Conservation (phyloP, 148 eudicot genomes). For the Cornus florida region DNA sequence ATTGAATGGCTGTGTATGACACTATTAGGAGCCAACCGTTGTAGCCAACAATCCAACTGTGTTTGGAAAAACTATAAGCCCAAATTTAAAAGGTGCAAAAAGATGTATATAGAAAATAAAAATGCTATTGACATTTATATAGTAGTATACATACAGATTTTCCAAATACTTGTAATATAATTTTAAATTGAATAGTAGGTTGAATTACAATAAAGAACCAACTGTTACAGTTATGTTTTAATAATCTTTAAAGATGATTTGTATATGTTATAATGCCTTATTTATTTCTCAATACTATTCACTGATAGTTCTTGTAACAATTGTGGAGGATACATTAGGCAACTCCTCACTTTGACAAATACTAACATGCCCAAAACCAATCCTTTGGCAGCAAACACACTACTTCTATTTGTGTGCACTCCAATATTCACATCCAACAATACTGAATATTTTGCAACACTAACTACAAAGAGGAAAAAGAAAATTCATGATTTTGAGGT, state of each 20-base stretch:
- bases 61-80: too few species aligned
- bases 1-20: too few species aligned
- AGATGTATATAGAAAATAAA: too few species aligned
- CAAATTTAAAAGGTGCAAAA: neutral
- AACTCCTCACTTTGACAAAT: neutral
- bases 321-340: neutral
- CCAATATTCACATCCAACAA: neutral
- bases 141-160: neutral
- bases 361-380: neutral
- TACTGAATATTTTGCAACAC: neutral
- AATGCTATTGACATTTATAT: neutral
- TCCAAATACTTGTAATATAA: neutral
- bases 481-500: constrained; percentile 32
- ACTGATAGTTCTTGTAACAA: constrained; percentile 40
- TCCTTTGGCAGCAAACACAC: neutral
- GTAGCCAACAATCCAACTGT: too few species aligned
- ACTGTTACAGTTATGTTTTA: neutral
- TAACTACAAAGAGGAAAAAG: neutral
- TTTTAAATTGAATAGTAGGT: neutral
- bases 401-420: too few species aligned
- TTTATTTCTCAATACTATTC: constrained; percentile 13
- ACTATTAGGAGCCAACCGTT: too few species aligned
- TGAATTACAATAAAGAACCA: neutral
- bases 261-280: too few species aligned
- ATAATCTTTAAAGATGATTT: neutral